A percentile compares a stretch with the other conserved stretches of the same genome.
phyloP scores from a whole-genome alignment of 306 rosid genomes.

The Pterocarpus macrocarpus region DNA sequence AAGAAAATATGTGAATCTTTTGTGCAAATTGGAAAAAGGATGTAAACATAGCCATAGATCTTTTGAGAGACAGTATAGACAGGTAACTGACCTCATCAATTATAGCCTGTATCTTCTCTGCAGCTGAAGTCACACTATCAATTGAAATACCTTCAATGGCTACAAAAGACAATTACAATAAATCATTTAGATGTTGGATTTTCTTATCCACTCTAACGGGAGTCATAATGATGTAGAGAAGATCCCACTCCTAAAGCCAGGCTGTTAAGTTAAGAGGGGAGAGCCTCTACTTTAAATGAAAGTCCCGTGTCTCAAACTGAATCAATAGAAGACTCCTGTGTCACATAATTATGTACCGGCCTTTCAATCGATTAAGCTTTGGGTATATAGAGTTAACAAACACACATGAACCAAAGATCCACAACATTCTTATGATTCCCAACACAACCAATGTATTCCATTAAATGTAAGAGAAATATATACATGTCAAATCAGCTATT shows the following conservation, averaged over 20 bases:
- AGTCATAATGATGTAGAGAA: slow-evolving; percentile 38
- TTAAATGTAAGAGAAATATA: slow-evolving; percentile 16
- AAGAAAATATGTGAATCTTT: slow-evolving; percentile 37
- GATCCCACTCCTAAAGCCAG: slow-evolving; percentile 16
- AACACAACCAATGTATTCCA: slow-evolving; percentile 15
- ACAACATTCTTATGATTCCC: slow-evolving; percentile 19
- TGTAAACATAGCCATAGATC: slow-evolving; percentile 12
- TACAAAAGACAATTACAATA: slow-evolving; percentile 51
- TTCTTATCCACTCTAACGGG: slow-evolving; percentile 21
- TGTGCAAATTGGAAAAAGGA: slow-evolving; percentile 24
- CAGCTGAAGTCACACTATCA: slow-evolving; percentile 75
- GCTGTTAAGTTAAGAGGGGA: slow-evolving; percentile 21
- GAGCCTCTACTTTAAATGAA: slow-evolving; percentile 33
- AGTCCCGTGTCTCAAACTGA: slow-evolving; percentile 16
- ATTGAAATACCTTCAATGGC: slow-evolving; percentile 81
- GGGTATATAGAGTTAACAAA: slow-evolving; percentile 9
- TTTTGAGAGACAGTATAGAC: slow-evolving; percentile 44
- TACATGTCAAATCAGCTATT: slow-evolving; percentile 23
- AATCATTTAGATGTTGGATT: slow-evolving; percentile 37
- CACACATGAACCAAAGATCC: slow-evolving; percentile 13
- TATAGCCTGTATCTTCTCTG: slow-evolving; percentile 72
- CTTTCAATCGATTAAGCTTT: background rate
- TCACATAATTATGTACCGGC: slow-evolving; percentile 32
- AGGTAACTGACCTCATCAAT: slow-evolving; percentile 74
- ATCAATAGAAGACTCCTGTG: slow-evolving; percentile 23